A percentile compares a stretch with the other conserved stretches of the same genome.
Evolutionary conservation across 1,284 basidiomycete species (phyloP).

Genomic region (Melanopsichium pennsylvanicum): DNA sequence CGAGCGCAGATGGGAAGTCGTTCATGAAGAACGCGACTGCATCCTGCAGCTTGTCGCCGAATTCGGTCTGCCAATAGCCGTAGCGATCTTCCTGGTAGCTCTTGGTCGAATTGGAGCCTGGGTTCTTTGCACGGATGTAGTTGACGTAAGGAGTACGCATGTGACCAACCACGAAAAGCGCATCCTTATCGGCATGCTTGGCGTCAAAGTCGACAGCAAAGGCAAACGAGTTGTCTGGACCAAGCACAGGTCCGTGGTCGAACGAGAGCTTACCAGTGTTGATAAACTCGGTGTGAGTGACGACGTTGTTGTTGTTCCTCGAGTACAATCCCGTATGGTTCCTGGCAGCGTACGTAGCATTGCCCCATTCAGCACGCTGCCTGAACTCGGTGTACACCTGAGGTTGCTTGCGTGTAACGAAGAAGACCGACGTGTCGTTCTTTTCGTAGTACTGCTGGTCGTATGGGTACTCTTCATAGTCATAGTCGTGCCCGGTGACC

Average conservation of each 20-base stretch:
- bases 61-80: constrained; percentile 61
- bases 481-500: constrained; percentile 62
- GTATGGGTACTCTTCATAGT: constrained; percentile 53
- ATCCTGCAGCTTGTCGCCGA: constrained; percentile 63
- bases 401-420: constrained; percentile 52
- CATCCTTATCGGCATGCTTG: constrained; percentile 47
- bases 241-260: constrained; percentile 49
- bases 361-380: constrained; percentile 65
- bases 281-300: constrained; percentile 57
- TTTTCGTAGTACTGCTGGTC: constrained; percentile 45
- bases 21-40: constrained; percentile 68
- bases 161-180: constrained; percentile 58
- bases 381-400: constrained; percentile 57
- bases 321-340: constrained; percentile 49
- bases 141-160: constrained; percentile 58
- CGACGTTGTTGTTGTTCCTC: constrained; percentile 62
- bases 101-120: constrained; percentile 40
- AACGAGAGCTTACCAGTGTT: constrained; percentile 47
- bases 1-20: constrained; percentile 74
- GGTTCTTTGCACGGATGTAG: constrained; percentile 50
- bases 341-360: constrained; percentile 54
- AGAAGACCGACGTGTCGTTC: constrained; percentile 49
- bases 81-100: constrained; percentile 59
- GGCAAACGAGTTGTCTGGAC: constrained; percentile 61
- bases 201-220: constrained; percentile 58